Base-by-base conservation (phyloP, 2,329 filamentous ascomycete species). In the Falciphora oryzae region DNA sequence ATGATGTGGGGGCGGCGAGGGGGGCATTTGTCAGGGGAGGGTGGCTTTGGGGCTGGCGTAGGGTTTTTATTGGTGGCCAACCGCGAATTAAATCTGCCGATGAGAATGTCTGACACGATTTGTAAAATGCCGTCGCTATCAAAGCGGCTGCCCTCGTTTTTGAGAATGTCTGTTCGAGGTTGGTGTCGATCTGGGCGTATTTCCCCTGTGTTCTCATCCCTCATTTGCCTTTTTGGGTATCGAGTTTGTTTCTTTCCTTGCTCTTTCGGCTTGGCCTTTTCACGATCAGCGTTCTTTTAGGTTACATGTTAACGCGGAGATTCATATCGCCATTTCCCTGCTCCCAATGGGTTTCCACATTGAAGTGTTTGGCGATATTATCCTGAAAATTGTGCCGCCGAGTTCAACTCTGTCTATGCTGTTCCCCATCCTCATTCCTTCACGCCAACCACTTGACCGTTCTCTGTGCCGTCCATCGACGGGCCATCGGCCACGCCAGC, bases 391-490 rank as follows among this genome's bases (percentile, higher is more conserved):
- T 14, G 38, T 7, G 4, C 32, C 32, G 2, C 32, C 32, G 11
- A 32, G 11, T 8, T 32, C 32, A 8, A 10, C 32, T 32, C 32
- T 4, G 8, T 13, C 32, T 32, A 2, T 14, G 18, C 22, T n/a
- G 16, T 56, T 18, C 18, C 10, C 32, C 14, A 13, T 44, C 22
- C 50, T 74, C 67, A 76, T 62, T 73, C 70, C 65, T 70, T 69
- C 3, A 77, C 74, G 3, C 77, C 77, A 31, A 79, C 75, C 4
- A 81, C 80, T 62, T 77, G 76, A 0, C 79, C 79, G 1, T 70
- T 76, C 0, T 78, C 75, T 0, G 79, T 82, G 10, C 80, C 80
- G 18, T 81, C 77, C 66, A 80, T 64, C 0, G 79, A 76, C 56
- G 79, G 79, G 22, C 70, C 69, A 22, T 71, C 71, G 16, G 68